A percentile compares a stretch with the other conserved stretches of the same genome.
Evolutionary conservation across 2,329 filamentous ascomycete genomes (phyloP).

Genomic region (Metarhizium sp.): DNA sequence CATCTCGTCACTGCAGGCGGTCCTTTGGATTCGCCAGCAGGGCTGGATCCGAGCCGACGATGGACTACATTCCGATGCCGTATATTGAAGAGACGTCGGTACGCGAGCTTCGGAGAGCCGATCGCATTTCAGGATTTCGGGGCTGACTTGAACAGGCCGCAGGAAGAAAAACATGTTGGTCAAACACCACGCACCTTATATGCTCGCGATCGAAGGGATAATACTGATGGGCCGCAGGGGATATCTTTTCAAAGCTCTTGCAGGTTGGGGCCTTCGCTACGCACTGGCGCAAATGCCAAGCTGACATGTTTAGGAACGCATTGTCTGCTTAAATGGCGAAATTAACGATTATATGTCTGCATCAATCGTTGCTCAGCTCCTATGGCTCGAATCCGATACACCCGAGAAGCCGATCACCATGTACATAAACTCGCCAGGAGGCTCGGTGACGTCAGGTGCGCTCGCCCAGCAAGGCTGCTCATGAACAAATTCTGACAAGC

Average conservation of each 20-base stretch:
- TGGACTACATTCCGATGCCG: slow-evolving; percentile 43
- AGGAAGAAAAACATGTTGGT: slow-evolving; percentile 68
- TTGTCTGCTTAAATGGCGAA: slow-evolving; percentile 84
- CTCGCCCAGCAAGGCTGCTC: neutral
- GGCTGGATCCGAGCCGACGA: slow-evolving; percentile 17
- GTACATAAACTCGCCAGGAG: slow-evolving; percentile 96
- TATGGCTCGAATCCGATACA: slow-evolving; percentile 96
- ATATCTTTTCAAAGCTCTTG: slow-evolving; percentile 73
- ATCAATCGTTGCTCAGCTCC: slow-evolving; percentile 88
- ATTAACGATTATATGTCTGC: slow-evolving; percentile 87
- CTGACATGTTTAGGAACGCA: slow-evolving; percentile 59
- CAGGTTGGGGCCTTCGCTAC: slow-evolving; percentile 34
- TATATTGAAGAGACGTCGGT: slow-evolving; percentile 42
- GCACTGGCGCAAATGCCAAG: neutral
- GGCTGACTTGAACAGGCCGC: slow-evolving; percentile 47
- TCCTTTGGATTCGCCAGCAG: slow-evolving; percentile 33
- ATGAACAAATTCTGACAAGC: slow-evolving; percentile 1
- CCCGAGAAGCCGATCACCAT: slow-evolving; percentile 92
- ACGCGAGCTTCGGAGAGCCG: slow-evolving; percentile 9
- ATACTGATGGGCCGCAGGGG: slow-evolving; percentile 41
- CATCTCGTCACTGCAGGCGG: slow-evolving; percentile 26
- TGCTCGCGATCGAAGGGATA: neutral
- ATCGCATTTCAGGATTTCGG: neutral
- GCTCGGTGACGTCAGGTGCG: slow-evolving; percentile 66
- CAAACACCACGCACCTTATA: no score